Base-by-base conservation (phyloP, 441 rosid species). In the Rhodomyrtus psidioides region DNA sequence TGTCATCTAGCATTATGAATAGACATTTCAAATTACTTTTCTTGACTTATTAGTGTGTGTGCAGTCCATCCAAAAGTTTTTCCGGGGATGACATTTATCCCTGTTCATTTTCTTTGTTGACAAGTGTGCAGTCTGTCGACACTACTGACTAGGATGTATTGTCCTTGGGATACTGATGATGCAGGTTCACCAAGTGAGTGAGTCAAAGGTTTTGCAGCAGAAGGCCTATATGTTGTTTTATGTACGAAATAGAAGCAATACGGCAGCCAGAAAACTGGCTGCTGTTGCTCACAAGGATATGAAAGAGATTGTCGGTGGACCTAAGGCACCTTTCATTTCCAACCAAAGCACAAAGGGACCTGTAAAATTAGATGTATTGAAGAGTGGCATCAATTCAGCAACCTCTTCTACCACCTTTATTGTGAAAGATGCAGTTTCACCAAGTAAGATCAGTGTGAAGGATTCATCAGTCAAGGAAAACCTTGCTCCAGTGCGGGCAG, bases 221-320 rank as follows among this genome's bases (percentile, higher is more conserved):
- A 96, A 97, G 91, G 99, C 99, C 60, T 97, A 96, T 89, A 97
- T 97, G 99, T 74, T 97, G 86, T 97, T 97, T 89, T 97, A 97
- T 92, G 99, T 97, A 82, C 98, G 96, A 82, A 98, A 95, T 87
- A 90, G 95, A 92, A 94, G 87, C 89, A 90, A 89, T 90, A 34
- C 65, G 70, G 86, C 88, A 86, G 87, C 90, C 8, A 94, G 91
- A 88, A 95, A 90, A 88, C 85, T 91, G 34, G 87, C 84, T 75
- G 90, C 91, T 59, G 62, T 86, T 87, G 89, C 87, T 75, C 88
- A 55, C 83, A 94, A 92, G 87, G 96, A 84, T 79, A 42, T 84
- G 53, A 94, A 91, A 88, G 93, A 90, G 34, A 90, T 85, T 87
- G 88, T 88, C 12, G 83, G 85, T 59, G 89, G 81, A 84, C 91